Conservation (phyloP, 2,329 filamentous ascomycete species). For the Fulvia fulva region DNA sequence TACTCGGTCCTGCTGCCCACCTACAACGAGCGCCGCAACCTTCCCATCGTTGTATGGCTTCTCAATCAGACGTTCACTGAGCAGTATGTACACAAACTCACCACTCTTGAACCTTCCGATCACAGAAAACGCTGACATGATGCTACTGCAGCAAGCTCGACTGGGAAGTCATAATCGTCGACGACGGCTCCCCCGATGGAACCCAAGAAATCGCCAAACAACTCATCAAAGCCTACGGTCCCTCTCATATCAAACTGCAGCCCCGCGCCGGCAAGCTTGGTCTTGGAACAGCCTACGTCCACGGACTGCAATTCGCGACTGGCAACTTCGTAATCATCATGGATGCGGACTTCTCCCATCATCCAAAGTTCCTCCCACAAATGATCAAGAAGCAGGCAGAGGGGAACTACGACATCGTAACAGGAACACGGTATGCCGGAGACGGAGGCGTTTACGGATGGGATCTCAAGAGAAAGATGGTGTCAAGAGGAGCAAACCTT, state of each 20-base stretch:
- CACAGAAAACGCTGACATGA: not conserved
- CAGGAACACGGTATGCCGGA: slow-evolving; percentile 88
- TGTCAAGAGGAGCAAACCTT: slow-evolving; percentile 83
- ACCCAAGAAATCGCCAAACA: slow-evolving; percentile 88
- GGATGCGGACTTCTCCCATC: slow-evolving; percentile 99
- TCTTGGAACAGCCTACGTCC: slow-evolving; percentile 94
- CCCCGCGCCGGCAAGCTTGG: slow-evolving; percentile 91
- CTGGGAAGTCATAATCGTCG: slow-evolving; percentile 96
- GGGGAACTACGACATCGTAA: slow-evolving; percentile 90
- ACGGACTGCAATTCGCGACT: slow-evolving; percentile 82
- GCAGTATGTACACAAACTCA: slow-evolving; percentile 55
- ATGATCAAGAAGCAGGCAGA: slow-evolving; percentile 82
- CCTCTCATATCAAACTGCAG: slow-evolving; percentile 67
- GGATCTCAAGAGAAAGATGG: slow-evolving; percentile 78
- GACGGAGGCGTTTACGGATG: slow-evolving; percentile 86
- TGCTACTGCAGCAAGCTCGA: slow-evolving; percentile 67
- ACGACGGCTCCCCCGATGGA: slow-evolving; percentile 95
- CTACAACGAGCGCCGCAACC: slow-evolving; percentile 96
- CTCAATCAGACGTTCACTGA: slow-evolving; percentile 88
- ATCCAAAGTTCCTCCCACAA: slow-evolving; percentile 95
- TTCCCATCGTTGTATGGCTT: slow-evolving; percentile 93
- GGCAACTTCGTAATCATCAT: slow-evolving; percentile 99
- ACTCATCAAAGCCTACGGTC: slow-evolving; percentile 76
- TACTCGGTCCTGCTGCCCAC: slow-evolving; percentile 97
- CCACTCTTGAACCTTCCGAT: too few species aligned